Percentiles rank a stretch among this genome's conserved stretches.
These are phyloP conservation scores for Massospora cicadina DNA, from an alignment of 371 early-diverging fungal species.

Conservation along the genomic window DNA sequence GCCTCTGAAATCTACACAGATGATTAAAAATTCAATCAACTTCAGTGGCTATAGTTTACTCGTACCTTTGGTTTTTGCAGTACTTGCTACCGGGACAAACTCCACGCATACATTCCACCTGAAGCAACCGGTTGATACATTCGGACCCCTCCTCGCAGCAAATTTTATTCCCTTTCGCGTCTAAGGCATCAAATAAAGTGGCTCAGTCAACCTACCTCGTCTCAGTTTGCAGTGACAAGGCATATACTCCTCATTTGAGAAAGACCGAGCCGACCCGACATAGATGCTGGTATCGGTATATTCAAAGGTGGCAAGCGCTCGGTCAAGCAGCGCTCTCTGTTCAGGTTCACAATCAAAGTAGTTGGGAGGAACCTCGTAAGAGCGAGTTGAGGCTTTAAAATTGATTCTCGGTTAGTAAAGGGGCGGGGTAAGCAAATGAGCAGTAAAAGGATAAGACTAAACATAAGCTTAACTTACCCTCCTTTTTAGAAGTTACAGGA, in stretches of 20 bases:
- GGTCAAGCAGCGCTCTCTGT: constrained; percentile 14
- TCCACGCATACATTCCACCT: constrained; percentile 77
- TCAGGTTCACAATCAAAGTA: neutral
- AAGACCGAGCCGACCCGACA: constrained; percentile 38
- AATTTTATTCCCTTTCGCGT: constrained; percentile 1
- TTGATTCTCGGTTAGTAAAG: too few species aligned
- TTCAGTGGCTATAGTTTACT: neutral
- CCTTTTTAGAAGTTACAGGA: too few species aligned
- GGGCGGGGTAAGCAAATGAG: too few species aligned
- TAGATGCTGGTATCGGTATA: constrained; percentile 47
- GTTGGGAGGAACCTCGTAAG: neutral
- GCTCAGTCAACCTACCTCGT: constrained; percentile 23
- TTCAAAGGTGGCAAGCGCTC: constrained; percentile 32
- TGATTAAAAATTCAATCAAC: constrained; percentile 6
- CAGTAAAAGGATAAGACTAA: too few species aligned
- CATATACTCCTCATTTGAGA: constrained; percentile 51
- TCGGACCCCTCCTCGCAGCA: constrained; percentile 18
- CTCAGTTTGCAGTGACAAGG: constrained; percentile 66
- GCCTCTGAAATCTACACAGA: constrained; percentile 50
- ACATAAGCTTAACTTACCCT: too few species aligned
- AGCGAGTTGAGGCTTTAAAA: neutral
- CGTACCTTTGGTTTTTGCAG: constrained; percentile 70
- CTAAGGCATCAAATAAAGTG: neutral
- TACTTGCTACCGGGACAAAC: constrained; percentile 76
- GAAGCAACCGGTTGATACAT: constrained; percentile 85